These are phyloP conservation scores for Aspergillus eucalypticola DNA, from an alignment of 2,329 filamentous ascomycete genomes.

Conservation along the genomic window DNA sequence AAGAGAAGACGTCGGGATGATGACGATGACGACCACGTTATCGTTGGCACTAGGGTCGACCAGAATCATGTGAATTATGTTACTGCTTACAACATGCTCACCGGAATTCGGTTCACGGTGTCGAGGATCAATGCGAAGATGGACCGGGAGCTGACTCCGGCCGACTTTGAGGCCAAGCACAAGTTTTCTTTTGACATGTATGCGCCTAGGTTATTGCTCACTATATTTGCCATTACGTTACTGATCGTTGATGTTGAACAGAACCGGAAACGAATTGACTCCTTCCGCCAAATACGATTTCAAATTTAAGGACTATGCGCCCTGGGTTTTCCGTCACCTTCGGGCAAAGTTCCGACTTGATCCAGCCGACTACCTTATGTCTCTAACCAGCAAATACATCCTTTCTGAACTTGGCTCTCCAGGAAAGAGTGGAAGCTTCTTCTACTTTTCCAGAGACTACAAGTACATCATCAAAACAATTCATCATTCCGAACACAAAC, in stretches of 20 bases:
- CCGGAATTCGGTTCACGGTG: conserved; percentile 94
- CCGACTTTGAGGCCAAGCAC: conserved; percentile 89
- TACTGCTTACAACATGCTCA: conserved; percentile 99
- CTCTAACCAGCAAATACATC: conserved; percentile 96
- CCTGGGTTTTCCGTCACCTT: conserved; percentile 95
- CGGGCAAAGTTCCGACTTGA: conserved; percentile 86
- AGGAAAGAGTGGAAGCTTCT: conserved; percentile 98
- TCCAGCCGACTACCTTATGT: conserved; percentile 97
- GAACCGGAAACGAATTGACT: conserved; percentile 93
- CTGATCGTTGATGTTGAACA: conserved; percentile 40
- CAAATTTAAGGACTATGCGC: conserved; percentile 99
- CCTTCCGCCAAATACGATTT: conserved; percentile 99
- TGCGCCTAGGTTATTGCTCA: conserved; percentile 33
- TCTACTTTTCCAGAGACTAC: conserved; percentile 99
- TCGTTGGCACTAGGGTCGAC: conserved; percentile 96
- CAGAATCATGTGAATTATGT: conserved; percentile 97
- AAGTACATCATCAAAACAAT: conserved; percentile 99
- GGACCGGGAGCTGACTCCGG: conserved; percentile 83
- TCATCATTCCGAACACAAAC: conserved; percentile 76
- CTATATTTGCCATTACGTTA: not conserved
- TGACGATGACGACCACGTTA: conserved; percentile 83
- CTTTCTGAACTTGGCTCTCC: conserved; percentile 95
- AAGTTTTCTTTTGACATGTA: conserved; percentile 99
- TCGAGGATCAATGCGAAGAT: conserved; percentile 96
- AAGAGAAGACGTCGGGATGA: conserved; percentile 82